Base-by-base conservation (phyloP, 176 grass and related monocot species). In the Triticum monococcum region DNA sequence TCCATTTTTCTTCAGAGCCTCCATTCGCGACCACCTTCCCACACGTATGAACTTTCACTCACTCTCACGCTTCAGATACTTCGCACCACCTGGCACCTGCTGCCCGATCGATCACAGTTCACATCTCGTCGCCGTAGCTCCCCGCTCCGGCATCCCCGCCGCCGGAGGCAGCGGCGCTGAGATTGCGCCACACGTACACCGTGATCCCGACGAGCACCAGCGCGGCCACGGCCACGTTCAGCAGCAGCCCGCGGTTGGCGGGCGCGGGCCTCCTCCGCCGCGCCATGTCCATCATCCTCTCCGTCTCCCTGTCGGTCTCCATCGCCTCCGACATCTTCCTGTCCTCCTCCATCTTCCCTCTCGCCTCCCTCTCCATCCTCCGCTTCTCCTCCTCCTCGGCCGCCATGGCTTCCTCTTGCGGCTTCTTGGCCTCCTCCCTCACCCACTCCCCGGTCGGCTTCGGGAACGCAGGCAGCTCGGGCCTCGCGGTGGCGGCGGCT, bases 181-280 rank as follows among this genome's bases (percentile, higher is more conserved):
- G 72, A 26, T 64, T 86, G 73, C 81, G 73, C 86, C 86, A 92
- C 33, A 88, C 59, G 74, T 95, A 95, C n/a, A 83, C 48, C 11
- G 66, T 90, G 69, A 98, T 79, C 30, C 66, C 88, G 23, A 93
- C 3, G 70, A 98, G 85, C 33, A 93, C 88, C 14, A 87, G 64
- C 83, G 77, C 81, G 5, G 86, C 95, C 83, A 93, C 86, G 0
- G 57, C 89, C 80, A 90, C 89, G 80, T 98, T 98, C 86, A 89
- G 31, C 65, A 98, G 75, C 83, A 86, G 69, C 17, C 85, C 68
- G 11, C 74, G 83, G 79, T 18, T 74, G 10, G 36, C 89, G 2
- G 84, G 38, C 56, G 2, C 18, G 32, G 63, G 61, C 72, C 48
- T 71, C 26, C 25, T 63, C 30, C 35, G 28, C 40, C 3, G 8